phyloP scores from a whole-genome alignment of 2,329 filamentous ascomycete species.

The Colletotrichum liaoningense region DNA sequence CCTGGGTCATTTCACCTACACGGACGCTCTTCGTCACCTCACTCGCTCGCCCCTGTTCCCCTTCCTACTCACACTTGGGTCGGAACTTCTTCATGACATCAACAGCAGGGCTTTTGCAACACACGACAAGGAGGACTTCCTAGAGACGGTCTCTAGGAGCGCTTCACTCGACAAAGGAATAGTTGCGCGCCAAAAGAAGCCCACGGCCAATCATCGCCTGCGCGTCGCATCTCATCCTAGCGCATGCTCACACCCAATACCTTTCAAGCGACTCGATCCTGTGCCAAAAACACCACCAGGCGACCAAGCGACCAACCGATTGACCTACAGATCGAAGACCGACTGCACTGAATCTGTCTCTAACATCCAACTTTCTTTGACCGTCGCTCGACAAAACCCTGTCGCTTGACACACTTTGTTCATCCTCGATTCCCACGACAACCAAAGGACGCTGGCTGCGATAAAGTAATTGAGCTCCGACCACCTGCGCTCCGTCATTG shows the following conservation, averaged over 20 bases:
- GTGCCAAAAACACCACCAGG: slow-evolving; percentile 36
- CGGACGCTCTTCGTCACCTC: not conserved
- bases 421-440: not conserved
- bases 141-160: not conserved
- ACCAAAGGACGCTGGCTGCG: slow-evolving; percentile 19
- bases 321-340: slow-evolving; percentile 9
- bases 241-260: slow-evolving; percentile 34
- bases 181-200: slow-evolving; percentile 28
- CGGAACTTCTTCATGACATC: slow-evolving; percentile 17
- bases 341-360: slow-evolving; percentile 12
- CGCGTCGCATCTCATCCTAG: slow-evolving; percentile 33
- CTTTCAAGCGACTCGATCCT: slow-evolving; percentile 30
- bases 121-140: slow-evolving; percentile 4
- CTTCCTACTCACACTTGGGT: not conserved
- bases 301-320: slow-evolving; percentile 25
- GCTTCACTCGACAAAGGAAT: slow-evolving; percentile 28
- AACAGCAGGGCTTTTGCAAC: not conserved
- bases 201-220: slow-evolving; percentile 33
- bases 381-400: slow-evolving; percentile 2
- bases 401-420: slow-evolving; percentile 14
- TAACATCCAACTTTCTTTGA: not conserved
- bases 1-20: not conserved
- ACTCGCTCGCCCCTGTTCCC: slow-evolving; percentile 5
- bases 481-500: slow-evolving; percentile 41
- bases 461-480: slow-evolving; percentile 32